Base-by-base conservation (phyloP, 768 basidiomycete genomes). In the Steccherinum ochraceum region DNA sequence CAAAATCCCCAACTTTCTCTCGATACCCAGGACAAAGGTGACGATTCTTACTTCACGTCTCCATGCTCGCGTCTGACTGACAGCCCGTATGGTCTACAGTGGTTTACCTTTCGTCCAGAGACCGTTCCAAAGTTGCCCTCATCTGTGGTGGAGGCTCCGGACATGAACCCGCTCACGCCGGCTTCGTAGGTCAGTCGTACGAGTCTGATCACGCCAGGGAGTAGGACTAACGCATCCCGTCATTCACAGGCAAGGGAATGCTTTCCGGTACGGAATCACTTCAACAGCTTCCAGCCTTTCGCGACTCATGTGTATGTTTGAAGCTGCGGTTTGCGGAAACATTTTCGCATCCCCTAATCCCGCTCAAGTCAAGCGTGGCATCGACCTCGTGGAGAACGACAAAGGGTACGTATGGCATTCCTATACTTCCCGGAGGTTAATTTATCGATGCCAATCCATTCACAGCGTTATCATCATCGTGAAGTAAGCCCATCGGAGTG, bases 261-360 rank as follows among this genome's bases (percentile, higher is more conserved):
- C 71, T 95, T 40, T 81, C 82, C 30, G 87, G 86, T 84, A 64
- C 52, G 54, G 50, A 5, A 27, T 41, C n/a, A 35, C 30, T 19
- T 19, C 41, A 43, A 5, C 7, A 10, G 41, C 41, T 43, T 27
- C 49, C 21, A 27, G n/a, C n/a, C n/a, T n/a, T n/a, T n/a, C n/a
- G n/a, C n/a, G 39, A 43, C 40, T 40, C 7, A 7, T 16, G 30
- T 35, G 30, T 35, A 7, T 35, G 16, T 7, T 35, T 21, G 27
- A 20, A 75, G 82, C 83, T 27, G 90, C 93, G 25, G 87, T 95
- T 5, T 90, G 85, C 57, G 94, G 94, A 5, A 88, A 80, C 58
- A 73, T 96, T 35, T 97, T 96, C 62, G 93, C 94, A 2, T 90
- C 88, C 16, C 94, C 94, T 0, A 94, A 84, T 58, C 80, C 91